Evolutionary conservation across 2,329 filamentous ascomycete genomes (phyloP), one percentile per base, ranked within the genome.

Genomic region (Daldinia sp.): DNA sequence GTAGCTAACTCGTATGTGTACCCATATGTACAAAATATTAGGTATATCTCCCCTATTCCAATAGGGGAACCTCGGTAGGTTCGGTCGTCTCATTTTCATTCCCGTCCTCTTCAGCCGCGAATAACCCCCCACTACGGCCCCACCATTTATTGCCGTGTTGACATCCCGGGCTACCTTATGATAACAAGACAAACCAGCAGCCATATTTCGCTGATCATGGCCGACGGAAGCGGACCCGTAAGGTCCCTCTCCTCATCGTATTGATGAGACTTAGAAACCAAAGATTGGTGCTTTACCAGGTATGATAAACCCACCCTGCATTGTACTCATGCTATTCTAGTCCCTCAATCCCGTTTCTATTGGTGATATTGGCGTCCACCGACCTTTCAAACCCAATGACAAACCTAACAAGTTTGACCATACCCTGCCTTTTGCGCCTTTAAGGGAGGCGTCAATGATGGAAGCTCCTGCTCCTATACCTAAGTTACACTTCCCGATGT

Each of bases 61-160:
- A 64, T 56, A 57, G 56, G 56, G 39, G 39, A 35, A 35, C 59
- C 58, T 69, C 30, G 55, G 50, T 9, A 33, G 46, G 26, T 35
- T 37, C 51, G 20, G 33, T 37, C 30, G 33, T 54, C 18, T 59
- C 23, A 68, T 70, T 41, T 71, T 73, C 30, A 72, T 79, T 73
- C 74, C 79, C 73, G 77, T 76, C 50, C 71, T 77, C 41, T 65
- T 69, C 71, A 76, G 74, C 75, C 75, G 75, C 73, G 72, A 73
- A 50, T 58, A 73, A 50, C 30, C 64, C 70, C 74, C 73, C 70
- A 68, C 67, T 42, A 58, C 71, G 73, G 72, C 74, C 74, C 75
- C 74, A 68, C 74, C 53, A 13, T 68, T 73, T 55, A 74, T 73
- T 76, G 71, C 74, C 75, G 74, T 66, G 70, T 66, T 69, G 70